These are phyloP conservation scores for Rhodotorula sp. DNA, from an alignment of 1,284 basidiomycete genomes.

Conservation along the genomic window DNA sequence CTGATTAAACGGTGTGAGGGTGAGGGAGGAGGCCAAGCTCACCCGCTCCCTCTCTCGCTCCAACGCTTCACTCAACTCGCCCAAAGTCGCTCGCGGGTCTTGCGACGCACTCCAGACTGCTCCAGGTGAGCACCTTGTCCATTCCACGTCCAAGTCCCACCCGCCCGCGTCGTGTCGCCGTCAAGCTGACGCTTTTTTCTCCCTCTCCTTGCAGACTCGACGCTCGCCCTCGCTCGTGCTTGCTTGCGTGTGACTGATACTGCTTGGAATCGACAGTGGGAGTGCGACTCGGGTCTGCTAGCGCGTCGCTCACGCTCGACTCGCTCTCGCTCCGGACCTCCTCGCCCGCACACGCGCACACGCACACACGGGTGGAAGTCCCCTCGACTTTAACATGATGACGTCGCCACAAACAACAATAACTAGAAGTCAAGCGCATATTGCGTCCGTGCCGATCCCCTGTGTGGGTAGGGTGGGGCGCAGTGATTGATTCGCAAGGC, in stretches of 20 bases:
- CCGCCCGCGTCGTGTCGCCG: background rate
- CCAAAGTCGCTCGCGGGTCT: no score
- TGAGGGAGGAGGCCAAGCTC: background rate
- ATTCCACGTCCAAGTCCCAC: background rate
- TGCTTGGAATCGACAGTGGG: background rate
- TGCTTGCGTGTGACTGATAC: background rate
- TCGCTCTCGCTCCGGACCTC: background rate
- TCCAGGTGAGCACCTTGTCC: background rate
- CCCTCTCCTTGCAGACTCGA: background rate
- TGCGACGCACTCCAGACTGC: background rate
- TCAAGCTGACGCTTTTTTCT: background rate
- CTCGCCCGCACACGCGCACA: background rate
- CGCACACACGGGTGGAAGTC: background rate
- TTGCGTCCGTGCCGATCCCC: constrained; percentile 20
- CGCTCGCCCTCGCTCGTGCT: background rate
- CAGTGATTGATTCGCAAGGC: constrained; percentile 23
- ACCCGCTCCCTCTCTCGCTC: background rate
- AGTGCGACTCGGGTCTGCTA: background rate
- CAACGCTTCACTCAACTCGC: background rate
- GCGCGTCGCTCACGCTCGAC: background rate
- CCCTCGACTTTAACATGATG: constrained; percentile 16
- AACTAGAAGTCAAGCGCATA: constrained; percentile 37
- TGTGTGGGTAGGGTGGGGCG: constrained; percentile 25
- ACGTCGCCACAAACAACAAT: constrained; percentile 20
- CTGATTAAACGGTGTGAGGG: background rate